Conservation (phyloP, 1,284 basidiomycete species). For the Dichomitus squalens region DNA sequence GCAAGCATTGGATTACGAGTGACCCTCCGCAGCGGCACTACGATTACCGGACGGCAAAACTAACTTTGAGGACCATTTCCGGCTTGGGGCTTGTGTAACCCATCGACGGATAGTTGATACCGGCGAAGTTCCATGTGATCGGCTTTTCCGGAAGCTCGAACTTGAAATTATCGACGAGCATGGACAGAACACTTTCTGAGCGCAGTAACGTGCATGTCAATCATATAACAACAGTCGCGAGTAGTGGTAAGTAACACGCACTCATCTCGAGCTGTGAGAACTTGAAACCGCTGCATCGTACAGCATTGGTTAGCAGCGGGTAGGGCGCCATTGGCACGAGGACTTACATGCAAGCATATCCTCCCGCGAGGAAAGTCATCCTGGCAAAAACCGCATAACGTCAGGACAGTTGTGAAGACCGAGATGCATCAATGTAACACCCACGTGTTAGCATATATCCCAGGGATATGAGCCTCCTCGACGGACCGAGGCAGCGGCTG, state of each 20-base stretch:
- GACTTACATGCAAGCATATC: conserved; percentile 36
- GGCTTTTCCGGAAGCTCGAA: conserved; percentile 11
- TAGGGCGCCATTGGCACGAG: too few species aligned
- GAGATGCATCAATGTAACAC: conserved; percentile 23
- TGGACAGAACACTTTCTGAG: conserved; percentile 9
- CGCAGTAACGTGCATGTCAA: too few species aligned
- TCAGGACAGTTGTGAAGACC: background rate
- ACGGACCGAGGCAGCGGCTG: conserved; percentile 22
- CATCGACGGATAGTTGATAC: conserved; percentile 19
- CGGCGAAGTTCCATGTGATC: conserved; percentile 25
- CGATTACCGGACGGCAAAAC: background rate
- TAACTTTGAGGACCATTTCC: conserved; percentile 18
- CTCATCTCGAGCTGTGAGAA: conserved; percentile 40
- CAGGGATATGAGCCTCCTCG: conserved; percentile 21
- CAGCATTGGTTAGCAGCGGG: background rate
- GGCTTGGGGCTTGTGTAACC: conserved; percentile 15
- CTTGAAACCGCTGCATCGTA: conserved; percentile 32
- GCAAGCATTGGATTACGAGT: too few species aligned
- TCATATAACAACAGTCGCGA: too few species aligned
- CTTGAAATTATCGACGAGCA: conserved; percentile 3
- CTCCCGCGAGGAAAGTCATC: conserved; percentile 37
- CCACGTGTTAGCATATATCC: conserved; percentile 27
- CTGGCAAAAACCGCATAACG: conserved; percentile 15
- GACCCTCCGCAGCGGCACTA: too few species aligned
- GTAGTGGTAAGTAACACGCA: too few species aligned